phyloP scores from a whole-genome alignment of 2,329 filamentous ascomycete species.

The Raffaelea deltoideospora region DNA sequence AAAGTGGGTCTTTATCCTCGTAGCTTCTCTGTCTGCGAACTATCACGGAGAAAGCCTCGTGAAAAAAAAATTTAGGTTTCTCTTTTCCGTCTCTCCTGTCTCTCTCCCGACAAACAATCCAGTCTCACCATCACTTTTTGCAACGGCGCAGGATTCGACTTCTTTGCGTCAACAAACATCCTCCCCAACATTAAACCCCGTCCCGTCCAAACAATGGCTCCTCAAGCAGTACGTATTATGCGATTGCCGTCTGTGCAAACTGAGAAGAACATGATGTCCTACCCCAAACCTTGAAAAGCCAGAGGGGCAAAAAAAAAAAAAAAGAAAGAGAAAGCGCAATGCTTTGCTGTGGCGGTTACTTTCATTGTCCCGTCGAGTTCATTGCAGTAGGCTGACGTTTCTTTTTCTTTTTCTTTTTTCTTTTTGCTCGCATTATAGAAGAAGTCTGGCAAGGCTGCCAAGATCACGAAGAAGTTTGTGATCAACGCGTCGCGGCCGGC shows the following conservation, averaged over 20 bases:
- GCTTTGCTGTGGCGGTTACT: slow-evolving; percentile 85
- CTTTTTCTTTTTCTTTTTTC: slow-evolving; percentile 30
- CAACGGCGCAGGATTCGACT: slow-evolving; percentile 71
- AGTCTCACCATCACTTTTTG: slow-evolving; percentile 11
- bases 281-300: too few relatives aligned
- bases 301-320: slow-evolving; percentile 1
- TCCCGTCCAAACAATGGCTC: slow-evolving; percentile 56
- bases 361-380: slow-evolving; percentile 26
- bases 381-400: slow-evolving; percentile 97
- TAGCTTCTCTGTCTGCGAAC: too few relatives aligned
- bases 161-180: slow-evolving; percentile 36
- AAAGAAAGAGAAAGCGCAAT: slow-evolving; percentile 28
- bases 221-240: slow-evolving; percentile 67
- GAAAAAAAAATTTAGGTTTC: too few relatives aligned
- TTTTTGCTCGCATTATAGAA: slow-evolving; percentile 35
- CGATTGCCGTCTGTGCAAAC: too few relatives aligned
- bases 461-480: slow-evolving; percentile 92
- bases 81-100: too few relatives aligned
- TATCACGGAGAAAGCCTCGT: too few relatives aligned
- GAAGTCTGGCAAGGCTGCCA: slow-evolving; percentile 51
- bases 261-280: not conserved
- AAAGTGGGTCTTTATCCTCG: too few relatives aligned
- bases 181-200: slow-evolving; percentile 14
- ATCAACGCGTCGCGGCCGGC: slow-evolving; percentile 99
- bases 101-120: too few relatives aligned